phyloP scores from a whole-genome alignment of 2,329 filamentous ascomycete species.

The Penicillium sp. region DNA sequence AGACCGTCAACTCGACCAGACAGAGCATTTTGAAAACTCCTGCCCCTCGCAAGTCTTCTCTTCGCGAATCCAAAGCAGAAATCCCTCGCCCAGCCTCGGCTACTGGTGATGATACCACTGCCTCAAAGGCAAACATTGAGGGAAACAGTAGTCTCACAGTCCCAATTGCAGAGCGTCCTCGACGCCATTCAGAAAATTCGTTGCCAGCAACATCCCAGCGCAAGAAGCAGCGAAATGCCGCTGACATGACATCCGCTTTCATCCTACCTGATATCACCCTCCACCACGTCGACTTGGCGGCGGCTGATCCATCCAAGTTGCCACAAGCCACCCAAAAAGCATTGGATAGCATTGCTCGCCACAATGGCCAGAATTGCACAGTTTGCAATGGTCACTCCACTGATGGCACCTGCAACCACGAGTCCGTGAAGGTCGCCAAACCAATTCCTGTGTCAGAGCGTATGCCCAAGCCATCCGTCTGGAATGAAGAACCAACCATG shows the following conservation, averaged over 20 bases:
- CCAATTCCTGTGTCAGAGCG: slow-evolving; percentile 52
- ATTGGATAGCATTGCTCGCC: slow-evolving; percentile 44
- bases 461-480: slow-evolving; percentile 40
- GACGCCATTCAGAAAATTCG: slow-evolving; percentile 46
- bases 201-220: slow-evolving; percentile 50
- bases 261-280: slow-evolving; percentile 63
- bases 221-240: slow-evolving; percentile 48
- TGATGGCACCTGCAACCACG: slow-evolving; percentile 36
- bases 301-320: slow-evolving; percentile 31
- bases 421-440: slow-evolving; percentile 46
- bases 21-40: slow-evolving; percentile 38
- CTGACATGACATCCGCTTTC: slow-evolving; percentile 63
- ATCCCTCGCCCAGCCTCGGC: slow-evolving; percentile 34
- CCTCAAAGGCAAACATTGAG: slow-evolving; percentile 28
- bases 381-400: slow-evolving; percentile 49
- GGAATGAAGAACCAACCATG: slow-evolving; percentile 58
- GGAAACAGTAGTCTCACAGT: slow-evolving; percentile 31
- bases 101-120: slow-evolving; percentile 34
- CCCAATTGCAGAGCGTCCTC: slow-evolving; percentile 27
- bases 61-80: slow-evolving; percentile 49
- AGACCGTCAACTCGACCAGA: slow-evolving; percentile 39
- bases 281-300: slow-evolving; percentile 29
- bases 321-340: slow-evolving; percentile 42
- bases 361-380: slow-evolving; percentile 55
- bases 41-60: slow-evolving; percentile 53